Percentiles rank a stretch among this genome's conserved stretches.
phyloP scores from a whole-genome alignment of 1,284 basidiomycete genomes.

The Marasmius tenuissimus region DNA sequence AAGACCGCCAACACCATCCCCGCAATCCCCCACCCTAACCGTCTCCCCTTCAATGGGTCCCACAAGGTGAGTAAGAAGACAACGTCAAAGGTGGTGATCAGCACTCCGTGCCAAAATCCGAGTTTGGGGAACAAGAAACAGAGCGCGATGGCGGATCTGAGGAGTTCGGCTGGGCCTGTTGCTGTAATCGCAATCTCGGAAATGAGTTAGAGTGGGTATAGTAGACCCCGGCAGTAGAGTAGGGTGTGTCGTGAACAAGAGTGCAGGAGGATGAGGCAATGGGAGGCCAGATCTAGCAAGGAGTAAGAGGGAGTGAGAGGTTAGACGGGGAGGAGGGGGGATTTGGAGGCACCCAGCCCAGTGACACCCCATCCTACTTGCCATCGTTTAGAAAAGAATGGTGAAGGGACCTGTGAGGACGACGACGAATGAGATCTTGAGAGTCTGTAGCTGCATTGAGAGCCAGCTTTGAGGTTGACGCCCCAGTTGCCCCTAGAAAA shows the following conservation, averaged over 20 bases:
- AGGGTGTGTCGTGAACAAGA: slow-evolving; percentile 48
- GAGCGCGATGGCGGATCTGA: slow-evolving; percentile 66
- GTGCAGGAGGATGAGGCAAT: slow-evolving; percentile 70
- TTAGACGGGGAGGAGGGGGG: too few species aligned
- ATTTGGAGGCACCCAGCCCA: slow-evolving; percentile 54
- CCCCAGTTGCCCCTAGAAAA: slow-evolving; percentile 68
- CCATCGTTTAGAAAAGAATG: slow-evolving; percentile 72
- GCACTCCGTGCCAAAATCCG: slow-evolving; percentile 79
- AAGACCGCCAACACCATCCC: slow-evolving; percentile 70
- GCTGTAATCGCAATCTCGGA: slow-evolving; percentile 85
- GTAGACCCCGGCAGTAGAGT: slow-evolving; percentile 62
- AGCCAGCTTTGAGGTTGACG: slow-evolving; percentile 74
- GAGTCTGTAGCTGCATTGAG: slow-evolving; percentile 80
- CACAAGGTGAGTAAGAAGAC: slow-evolving; percentile 70
- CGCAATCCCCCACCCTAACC: slow-evolving; percentile 84
- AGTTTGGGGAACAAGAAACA: slow-evolving; percentile 81
- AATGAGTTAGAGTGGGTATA: slow-evolving; percentile 69
- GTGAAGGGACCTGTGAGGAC: slow-evolving; percentile 85
- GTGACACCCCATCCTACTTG: slow-evolving; percentile 69
- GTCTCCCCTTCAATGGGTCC: slow-evolving; percentile 57
- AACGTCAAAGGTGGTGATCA: slow-evolving; percentile 85
- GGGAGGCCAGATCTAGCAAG: slow-evolving; percentile 56
- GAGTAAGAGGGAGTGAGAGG: too few species aligned
- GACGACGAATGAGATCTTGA: slow-evolving; percentile 88
- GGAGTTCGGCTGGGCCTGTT: slow-evolving; percentile 73